A percentile compares a stretch with the other conserved stretches of the same genome.
Evolutionary conservation across 495 filamentous ascomycete genomes (phyloP).

Genomic region (Lophiostoma macrostomum): DNA sequence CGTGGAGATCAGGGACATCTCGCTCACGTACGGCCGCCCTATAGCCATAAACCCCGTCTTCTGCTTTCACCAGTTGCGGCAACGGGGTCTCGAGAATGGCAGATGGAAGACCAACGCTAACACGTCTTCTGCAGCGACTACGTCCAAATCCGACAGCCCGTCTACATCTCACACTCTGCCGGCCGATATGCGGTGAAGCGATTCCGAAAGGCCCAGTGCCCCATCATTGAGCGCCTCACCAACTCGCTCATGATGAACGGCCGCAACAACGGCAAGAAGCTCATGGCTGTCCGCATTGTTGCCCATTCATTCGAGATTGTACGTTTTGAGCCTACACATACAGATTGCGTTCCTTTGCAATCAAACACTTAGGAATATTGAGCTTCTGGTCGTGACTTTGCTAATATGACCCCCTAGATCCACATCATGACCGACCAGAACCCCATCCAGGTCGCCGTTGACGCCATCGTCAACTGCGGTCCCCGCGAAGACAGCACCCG

Average conservation of each 20-base stretch:
- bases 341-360: conserved; percentile 4
- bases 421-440: conserved; percentile 99
- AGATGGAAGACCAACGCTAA: conserved; percentile 26
- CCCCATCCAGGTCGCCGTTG: conserved; percentile 98
- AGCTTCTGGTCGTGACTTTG: conserved; percentile 13
- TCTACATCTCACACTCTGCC: conserved; percentile 98
- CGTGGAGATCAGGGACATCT: conserved; percentile 99
- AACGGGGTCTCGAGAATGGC: not conserved
- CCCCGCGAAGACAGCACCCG: conserved; percentile 99
- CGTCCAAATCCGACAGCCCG: conserved; percentile 97
- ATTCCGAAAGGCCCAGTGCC: conserved; percentile 99
- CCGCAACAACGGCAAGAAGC: conserved; percentile 99
- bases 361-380: conserved; percentile 14
- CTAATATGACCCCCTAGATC: conserved; percentile 67
- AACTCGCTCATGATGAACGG: conserved; percentile 99
- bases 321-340: too few relatives aligned
- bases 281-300: conserved; percentile 98
- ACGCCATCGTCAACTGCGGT: conserved; percentile 99
- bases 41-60: not conserved
- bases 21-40: conserved; percentile 79
- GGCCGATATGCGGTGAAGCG: conserved; percentile 98
- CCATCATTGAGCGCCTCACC: conserved; percentile 99
- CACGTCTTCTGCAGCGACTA: conserved; percentile 76
- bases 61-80: not conserved
- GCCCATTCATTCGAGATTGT: conserved; percentile 99